These are phyloP conservation scores for Russula foetens DNA, from an alignment of 768 basidiomycete genomes.

Conservation along the genomic window DNA sequence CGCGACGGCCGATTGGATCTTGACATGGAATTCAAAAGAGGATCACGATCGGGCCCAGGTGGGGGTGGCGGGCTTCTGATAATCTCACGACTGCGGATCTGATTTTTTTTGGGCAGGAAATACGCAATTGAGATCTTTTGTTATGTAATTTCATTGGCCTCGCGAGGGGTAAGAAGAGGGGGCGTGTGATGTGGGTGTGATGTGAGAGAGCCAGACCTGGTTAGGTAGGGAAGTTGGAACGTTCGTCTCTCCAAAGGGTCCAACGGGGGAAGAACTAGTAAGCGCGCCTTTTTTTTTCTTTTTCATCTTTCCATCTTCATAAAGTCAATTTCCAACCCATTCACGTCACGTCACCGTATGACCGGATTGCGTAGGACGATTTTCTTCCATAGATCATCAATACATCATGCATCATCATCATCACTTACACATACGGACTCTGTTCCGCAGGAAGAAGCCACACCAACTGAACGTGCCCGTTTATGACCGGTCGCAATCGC, in stretches of 20 bases:
- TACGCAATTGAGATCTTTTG: background rate
- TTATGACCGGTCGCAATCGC: background rate
- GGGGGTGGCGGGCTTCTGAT: slow-evolving; percentile 3
- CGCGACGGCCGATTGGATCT: slow-evolving; percentile 1
- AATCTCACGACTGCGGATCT: slow-evolving; percentile 5
- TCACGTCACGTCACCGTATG: background rate
- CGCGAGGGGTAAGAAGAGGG: too few species aligned
- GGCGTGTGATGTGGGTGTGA: too few species aligned
- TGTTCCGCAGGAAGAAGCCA: background rate
- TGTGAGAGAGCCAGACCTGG: too few species aligned
- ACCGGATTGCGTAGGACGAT: background rate
- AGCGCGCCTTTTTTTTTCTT: too few species aligned
- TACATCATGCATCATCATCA: background rate
- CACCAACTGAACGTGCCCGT: background rate
- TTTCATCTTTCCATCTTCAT: background rate
- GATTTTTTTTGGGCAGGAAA: background rate
- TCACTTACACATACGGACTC: too few species aligned
- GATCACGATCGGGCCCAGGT: slow-evolving; percentile 11
- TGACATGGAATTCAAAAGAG: background rate
- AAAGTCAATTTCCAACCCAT: background rate
- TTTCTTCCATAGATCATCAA: slow-evolving; percentile 5
- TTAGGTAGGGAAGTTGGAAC: background rate
- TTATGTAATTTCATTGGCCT: slow-evolving; percentile 5
- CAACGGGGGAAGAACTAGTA: background rate
- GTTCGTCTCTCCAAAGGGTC: too few species aligned